phyloP scores from a whole-genome alignment of 1,284 basidiomycete genomes.

The Neonothopanus nambi region DNA sequence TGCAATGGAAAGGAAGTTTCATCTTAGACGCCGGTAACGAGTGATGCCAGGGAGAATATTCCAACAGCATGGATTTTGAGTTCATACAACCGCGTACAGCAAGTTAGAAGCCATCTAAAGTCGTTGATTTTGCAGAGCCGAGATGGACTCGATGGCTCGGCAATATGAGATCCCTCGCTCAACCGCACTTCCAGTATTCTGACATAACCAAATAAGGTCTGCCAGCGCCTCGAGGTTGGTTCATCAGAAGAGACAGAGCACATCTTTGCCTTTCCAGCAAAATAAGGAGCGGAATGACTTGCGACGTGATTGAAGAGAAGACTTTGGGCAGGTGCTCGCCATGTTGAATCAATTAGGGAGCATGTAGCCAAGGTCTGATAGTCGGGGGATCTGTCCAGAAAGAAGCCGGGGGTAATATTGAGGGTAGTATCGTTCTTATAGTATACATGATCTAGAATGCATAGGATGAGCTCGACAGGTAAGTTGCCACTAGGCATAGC shows the following conservation, averaged over 20 bases:
- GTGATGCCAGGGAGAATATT: constrained; percentile 1
- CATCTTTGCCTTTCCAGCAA: not conserved
- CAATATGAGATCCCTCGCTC: too few species aligned
- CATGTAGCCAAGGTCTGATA: constrained; percentile 32
- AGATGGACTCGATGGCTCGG: not conserved
- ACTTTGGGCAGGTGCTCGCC: constrained; percentile 39
- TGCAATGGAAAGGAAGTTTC: constrained; percentile 12
- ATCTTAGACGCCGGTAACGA: constrained; percentile 24
- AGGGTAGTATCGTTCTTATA: constrained; percentile 26
- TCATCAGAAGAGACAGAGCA: too few species aligned
- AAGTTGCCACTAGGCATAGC: too few species aligned
- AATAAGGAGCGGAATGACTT: constrained; percentile 10
- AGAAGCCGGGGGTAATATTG: not conserved
- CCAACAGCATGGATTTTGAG: constrained; percentile 30
- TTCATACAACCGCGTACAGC: constrained; percentile 40
- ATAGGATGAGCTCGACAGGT: constrained; percentile 40
- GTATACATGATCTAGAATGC: constrained; percentile 40
- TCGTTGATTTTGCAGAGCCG: constrained; percentile 15
- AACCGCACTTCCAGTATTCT: constrained; percentile 2
- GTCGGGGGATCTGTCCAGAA: constrained; percentile 29
- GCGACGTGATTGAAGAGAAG: constrained; percentile 39
- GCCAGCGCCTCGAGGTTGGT: not conserved
- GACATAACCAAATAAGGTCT: constrained; percentile 7
- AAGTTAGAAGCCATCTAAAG: constrained; percentile 29
- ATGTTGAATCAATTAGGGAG: constrained; percentile 36